A percentile compares a stretch with the other conserved stretches of the same genome.
These are phyloP conservation scores for Aspergillus asperescens DNA, from an alignment of 495 filamentous ascomycete species.

Conservation along the genomic window DNA sequence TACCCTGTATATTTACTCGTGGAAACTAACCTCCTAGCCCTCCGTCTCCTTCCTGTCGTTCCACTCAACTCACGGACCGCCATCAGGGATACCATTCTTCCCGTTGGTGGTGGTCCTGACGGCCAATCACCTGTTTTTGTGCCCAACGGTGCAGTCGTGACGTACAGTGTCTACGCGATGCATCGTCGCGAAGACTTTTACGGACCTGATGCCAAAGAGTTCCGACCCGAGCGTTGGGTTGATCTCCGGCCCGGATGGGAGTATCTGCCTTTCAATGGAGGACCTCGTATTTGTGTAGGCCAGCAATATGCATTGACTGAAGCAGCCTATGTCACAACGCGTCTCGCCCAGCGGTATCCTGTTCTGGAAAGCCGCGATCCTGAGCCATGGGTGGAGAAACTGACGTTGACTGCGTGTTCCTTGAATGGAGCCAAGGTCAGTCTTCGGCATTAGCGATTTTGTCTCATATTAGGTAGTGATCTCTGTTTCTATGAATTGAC, in stretches of 20 bases:
- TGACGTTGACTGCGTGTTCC: slow-evolving; percentile 11
- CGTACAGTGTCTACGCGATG: slow-evolving; percentile 61
- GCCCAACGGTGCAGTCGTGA: slow-evolving; percentile 47
- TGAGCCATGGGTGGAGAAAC: slow-evolving; percentile 15
- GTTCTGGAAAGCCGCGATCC: slow-evolving; percentile 22
- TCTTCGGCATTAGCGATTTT: not conserved
- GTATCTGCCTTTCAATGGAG: slow-evolving; percentile 70
- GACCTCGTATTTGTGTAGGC: slow-evolving; percentile 76
- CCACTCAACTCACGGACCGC: slow-evolving; percentile 67
- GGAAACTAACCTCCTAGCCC: slow-evolving; percentile 19
- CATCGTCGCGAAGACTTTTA: slow-evolving; percentile 54
- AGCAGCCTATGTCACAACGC: slow-evolving; percentile 60
- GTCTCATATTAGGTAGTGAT: not conserved
- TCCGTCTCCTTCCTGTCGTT: slow-evolving; percentile 65
- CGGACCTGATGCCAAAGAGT: slow-evolving; percentile 45
- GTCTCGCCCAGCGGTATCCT: slow-evolving; percentile 60
- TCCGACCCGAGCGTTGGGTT: slow-evolving; percentile 66
- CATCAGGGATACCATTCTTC: slow-evolving; percentile 63
- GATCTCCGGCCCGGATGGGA: slow-evolving; percentile 46
- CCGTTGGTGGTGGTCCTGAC: slow-evolving; percentile 66
- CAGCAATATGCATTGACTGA: slow-evolving; percentile 66
- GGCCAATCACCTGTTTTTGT: slow-evolving; percentile 59
- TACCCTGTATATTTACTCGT: not conserved
- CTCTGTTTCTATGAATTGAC: not conserved
- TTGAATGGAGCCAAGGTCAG: slow-evolving; percentile 15